phyloP scores from a whole-genome alignment of 2,329 filamentous ascomycete genomes.

The Ophiostoma ulmi region DNA sequence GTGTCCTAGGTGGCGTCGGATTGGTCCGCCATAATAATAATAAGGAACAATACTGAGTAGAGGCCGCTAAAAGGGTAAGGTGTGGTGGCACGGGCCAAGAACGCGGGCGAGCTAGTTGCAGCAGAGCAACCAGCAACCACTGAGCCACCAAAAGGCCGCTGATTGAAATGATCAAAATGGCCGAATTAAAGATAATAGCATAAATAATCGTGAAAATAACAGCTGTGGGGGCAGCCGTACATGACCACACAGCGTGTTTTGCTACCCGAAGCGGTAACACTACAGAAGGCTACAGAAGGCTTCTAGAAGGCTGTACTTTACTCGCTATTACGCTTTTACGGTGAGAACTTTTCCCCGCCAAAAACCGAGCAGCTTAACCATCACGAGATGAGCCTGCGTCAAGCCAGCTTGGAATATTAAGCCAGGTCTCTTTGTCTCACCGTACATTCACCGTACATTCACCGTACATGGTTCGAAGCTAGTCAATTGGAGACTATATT shows the following conservation, averaged over 20 bases:
- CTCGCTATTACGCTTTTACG: neutral
- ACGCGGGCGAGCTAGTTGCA: constrained; percentile 27
- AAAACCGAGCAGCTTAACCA: constrained; percentile 9
- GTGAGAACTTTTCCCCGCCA: constrained; percentile 17
- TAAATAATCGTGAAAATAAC: constrained; percentile 20
- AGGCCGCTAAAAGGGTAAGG: constrained; percentile 28
- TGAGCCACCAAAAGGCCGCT: neutral
- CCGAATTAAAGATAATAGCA: constrained; percentile 22
- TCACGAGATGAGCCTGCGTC: neutral
- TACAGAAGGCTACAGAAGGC: constrained; percentile 25
- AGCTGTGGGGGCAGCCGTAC: neutral
- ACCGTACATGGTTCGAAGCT: neutral
- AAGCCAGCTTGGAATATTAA: neutral
- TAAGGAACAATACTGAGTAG: constrained; percentile 28
- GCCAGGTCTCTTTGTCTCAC: neutral
- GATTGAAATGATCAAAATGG: neutral
- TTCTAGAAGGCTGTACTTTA: constrained; percentile 23
- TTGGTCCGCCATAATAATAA: constrained; percentile 29
- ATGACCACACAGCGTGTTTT: neutral
- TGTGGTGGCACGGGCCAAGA: constrained; percentile 27
- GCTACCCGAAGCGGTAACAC: constrained; percentile 24
- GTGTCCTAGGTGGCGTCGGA: constrained; percentile 27
- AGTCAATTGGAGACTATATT: neutral
- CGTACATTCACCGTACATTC: neutral
- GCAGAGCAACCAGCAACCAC: constrained; percentile 26